These are phyloP conservation scores for Solanum boliviense DNA, from an alignment of 257 asterid species.

Conservation along the genomic window DNA sequence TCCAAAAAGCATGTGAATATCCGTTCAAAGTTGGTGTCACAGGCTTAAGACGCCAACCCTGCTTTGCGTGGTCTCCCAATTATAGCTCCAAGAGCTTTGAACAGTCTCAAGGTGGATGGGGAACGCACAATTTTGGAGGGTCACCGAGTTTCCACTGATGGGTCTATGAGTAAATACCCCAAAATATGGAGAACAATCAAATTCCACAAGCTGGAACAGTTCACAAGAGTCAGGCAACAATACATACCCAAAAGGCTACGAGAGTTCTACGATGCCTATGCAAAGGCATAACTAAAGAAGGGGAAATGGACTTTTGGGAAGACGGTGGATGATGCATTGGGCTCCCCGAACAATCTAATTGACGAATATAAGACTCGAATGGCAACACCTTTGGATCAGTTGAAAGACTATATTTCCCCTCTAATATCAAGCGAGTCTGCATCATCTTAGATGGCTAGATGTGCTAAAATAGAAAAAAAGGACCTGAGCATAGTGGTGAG, in stretches of 20 bases:
- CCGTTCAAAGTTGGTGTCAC: background rate
- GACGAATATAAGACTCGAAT: too few relatives aligned
- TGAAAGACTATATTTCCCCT: background rate
- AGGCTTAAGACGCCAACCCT: background rate
- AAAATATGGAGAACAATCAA: background rate
- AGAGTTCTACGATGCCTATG: background rate
- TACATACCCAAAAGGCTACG: background rate
- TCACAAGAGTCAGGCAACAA: background rate
- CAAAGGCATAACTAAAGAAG: background rate
- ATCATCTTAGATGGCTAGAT: background rate
- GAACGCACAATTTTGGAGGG: background rate
- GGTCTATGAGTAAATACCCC: background rate
- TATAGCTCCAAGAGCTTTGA: background rate
- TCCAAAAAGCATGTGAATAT: background rate
- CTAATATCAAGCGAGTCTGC: background rate
- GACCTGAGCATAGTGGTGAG: background rate
- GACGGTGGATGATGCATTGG: background rate
- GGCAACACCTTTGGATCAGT: background rate
- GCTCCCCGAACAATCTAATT: background rate
- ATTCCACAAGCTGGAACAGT: background rate
- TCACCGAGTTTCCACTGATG: too few relatives aligned
- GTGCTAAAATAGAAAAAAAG: background rate
- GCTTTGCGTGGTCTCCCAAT: background rate
- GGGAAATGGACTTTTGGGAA: rapidly evolving
- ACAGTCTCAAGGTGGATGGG: background rate